Evolutionary conservation across 257 asterid genomes (phyloP).

Genomic region (Capsicum pubescens): DNA sequence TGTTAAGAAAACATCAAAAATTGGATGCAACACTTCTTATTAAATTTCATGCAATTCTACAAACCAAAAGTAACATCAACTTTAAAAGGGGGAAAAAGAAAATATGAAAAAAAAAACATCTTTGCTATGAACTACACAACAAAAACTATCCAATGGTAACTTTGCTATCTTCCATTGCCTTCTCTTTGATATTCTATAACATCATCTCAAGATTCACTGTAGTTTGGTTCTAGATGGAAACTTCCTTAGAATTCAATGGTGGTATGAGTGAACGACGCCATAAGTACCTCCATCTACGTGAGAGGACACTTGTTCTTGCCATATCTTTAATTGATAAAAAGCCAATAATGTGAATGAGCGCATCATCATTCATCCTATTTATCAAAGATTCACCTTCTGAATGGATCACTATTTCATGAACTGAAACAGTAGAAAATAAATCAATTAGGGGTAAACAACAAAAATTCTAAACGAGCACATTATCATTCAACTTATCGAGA

Average conservation of each 20-base stretch:
- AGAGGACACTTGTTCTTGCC: conserved; percentile 26
- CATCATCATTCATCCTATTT: conserved; percentile 5
- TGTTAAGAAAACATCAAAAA: too few relatives aligned
- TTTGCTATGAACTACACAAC: too few relatives aligned
- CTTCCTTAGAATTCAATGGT: not conserved
- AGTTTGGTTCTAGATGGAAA: not conserved
- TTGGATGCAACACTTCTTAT: too few relatives aligned
- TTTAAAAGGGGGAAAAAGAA: too few relatives aligned
- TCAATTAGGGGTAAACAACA: not conserved
- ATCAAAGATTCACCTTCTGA: conserved; percentile 15
- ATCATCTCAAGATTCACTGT: not conserved
- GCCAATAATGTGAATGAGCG: conserved; percentile 10
- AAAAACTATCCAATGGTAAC: not conserved
- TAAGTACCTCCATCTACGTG: conserved; percentile 25
- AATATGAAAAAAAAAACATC: too few relatives aligned
- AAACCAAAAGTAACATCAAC: too few relatives aligned
- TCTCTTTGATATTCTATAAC: conserved; percentile 5
- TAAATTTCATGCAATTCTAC: too few relatives aligned
- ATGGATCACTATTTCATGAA: not conserved
- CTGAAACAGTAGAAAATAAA: not conserved
- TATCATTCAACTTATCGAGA: not conserved
- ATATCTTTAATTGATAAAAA: conserved; percentile 9
- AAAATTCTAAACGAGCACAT: not conserved
- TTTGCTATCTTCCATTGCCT: not conserved
- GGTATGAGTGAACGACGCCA: conserved; percentile 12